Evolutionary conservation across 768 basidiomycete genomes (phyloP), one percentile per base, ranked within the genome.

Genomic region (Pilatotrama ljubarskyi): DNA sequence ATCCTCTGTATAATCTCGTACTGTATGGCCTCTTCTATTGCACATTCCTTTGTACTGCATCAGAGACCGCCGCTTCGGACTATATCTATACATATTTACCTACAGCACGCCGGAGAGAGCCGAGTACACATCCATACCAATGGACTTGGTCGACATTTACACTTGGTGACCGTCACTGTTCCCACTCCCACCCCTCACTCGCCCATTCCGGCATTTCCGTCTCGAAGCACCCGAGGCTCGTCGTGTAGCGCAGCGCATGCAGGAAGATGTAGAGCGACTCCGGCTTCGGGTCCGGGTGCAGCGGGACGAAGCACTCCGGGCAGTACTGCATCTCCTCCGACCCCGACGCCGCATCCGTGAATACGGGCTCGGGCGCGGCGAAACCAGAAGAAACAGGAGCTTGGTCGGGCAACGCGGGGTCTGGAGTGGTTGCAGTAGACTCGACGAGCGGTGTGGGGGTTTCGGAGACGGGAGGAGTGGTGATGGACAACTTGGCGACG

Each of bases 201-300:
- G 94, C 90, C 97, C 97, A 99, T 51, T 86, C 82, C 0, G 97
- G 97, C 83, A 93, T 85, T 61, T 85, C 87, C 43, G 91, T 92
- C 74, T 90, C 85, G 66, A 91, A 96, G 25, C 81, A 75, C n/a
- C 93, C 93, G 43, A 94, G 76, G 62, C 84, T 86, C 13, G 88
- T 88, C 49, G 87, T 90, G 73, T 95, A 98, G 66, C 83, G 82
- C 69, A 91, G 73, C 25, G 97, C 95, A 68, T 99, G 97, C 69
- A 99, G 75, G 75, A 95, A 99, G 65, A 99, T 98, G 74, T 93
- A 98, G 57, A 98, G 77, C 61, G 86, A 86, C 71, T 95, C 93
- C 2, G 95, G 95, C 68, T 84, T 85, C 1, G 96, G 97, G 74
- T 99, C 97, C 11, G 94, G 93, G 58, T 95, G 87, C 24, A 98